Base-by-base conservation (phyloP, 2,329 filamentous ascomycete species). In the Stachybotrys echinatus region DNA sequence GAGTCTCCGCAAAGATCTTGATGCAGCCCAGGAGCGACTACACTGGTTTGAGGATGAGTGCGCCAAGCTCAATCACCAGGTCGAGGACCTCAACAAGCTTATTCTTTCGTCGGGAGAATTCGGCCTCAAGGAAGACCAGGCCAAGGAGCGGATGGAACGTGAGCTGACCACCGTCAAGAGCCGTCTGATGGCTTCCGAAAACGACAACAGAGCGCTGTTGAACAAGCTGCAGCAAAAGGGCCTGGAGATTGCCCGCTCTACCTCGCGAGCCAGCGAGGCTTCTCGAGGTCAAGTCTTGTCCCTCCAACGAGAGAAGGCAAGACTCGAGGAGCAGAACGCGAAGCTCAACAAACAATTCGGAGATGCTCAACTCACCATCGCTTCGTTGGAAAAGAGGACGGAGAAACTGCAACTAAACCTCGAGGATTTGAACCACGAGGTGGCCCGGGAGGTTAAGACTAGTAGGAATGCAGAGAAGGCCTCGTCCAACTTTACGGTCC, bases 181-280 rank as follows among this genome's bases (percentile, higher is more conserved):
- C 52, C 86, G 92, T 20, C 75, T 99, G 39, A 80, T 87, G 7
- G 94, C 92, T 21, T 97, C 92, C 0, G 92, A 99, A 66, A 96
- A 97, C 60, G 92, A 97, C 70, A 97, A 97, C 61, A 86, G 90
- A 47, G 87, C 91, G 5, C 75, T 99, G n/a, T 79, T 97, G 56
- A 97, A 96, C 73, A 97, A 97, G 69, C 79, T 99, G 18, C 92
- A 97, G 62, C 92, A 97, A 62, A 97, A 97, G 74, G 94, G 95
- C 23, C 79, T 99, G 6, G 92, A 99, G 64, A 95, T 99, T 66
- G 92, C 92, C 39, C 83, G 94, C 43, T 94, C 92, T 1, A 89
- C 83, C 52, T 95, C 92, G 5, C 86, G 87, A 52, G 92, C 88
- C 23, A 91, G 82, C 53, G 92, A 97, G 58, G 88, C 84, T 27